These are phyloP conservation scores for Saturnispora kantuleensis DNA, from an alignment of 805 yeast genomes.

Conservation along the genomic window DNA sequence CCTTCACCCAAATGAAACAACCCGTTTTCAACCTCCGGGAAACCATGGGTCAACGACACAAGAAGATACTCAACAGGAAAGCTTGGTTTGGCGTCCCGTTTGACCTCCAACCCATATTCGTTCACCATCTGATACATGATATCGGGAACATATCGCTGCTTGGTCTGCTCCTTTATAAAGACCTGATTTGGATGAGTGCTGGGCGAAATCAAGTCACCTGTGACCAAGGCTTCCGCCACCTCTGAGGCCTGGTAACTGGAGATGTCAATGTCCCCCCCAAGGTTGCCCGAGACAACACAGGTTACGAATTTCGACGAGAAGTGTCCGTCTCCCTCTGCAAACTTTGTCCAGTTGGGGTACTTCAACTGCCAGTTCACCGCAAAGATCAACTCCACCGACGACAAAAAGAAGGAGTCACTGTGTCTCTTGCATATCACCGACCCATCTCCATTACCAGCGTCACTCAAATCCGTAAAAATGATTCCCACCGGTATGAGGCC, in stretches of 20 bases:
- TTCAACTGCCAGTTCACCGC: slow-evolving; percentile 70
- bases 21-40: slow-evolving; percentile 47
- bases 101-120: slow-evolving; percentile 84
- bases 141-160: slow-evolving; percentile 85
- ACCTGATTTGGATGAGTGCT: slow-evolving; percentile 87
- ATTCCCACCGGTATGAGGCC: slow-evolving; percentile 72
- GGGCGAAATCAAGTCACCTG: slow-evolving; percentile 77
- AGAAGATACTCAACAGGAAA: slow-evolving; percentile 87
- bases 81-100: slow-evolving; percentile 79
- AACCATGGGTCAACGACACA: slow-evolving; percentile 87
- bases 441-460: slow-evolving; percentile 81
- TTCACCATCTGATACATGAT: slow-evolving; percentile 75
- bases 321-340: slow-evolving; percentile 46
- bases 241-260: slow-evolving; percentile 83
- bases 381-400: slow-evolving; percentile 78
- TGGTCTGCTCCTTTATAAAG: slow-evolving; percentile 64
- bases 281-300: slow-evolving; percentile 87
- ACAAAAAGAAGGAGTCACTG: slow-evolving; percentile 78
- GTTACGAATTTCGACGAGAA: slow-evolving; percentile 90
- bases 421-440: slow-evolving; percentile 88
- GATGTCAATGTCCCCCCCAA: slow-evolving; percentile 80
- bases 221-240: slow-evolving; percentile 77
- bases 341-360: slow-evolving; percentile 54
- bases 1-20: background rate
- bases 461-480: slow-evolving; percentile 82